These are phyloP conservation scores for Xylaria palmicola DNA, from an alignment of 495 filamentous ascomycete species.

Conservation along the genomic window DNA sequence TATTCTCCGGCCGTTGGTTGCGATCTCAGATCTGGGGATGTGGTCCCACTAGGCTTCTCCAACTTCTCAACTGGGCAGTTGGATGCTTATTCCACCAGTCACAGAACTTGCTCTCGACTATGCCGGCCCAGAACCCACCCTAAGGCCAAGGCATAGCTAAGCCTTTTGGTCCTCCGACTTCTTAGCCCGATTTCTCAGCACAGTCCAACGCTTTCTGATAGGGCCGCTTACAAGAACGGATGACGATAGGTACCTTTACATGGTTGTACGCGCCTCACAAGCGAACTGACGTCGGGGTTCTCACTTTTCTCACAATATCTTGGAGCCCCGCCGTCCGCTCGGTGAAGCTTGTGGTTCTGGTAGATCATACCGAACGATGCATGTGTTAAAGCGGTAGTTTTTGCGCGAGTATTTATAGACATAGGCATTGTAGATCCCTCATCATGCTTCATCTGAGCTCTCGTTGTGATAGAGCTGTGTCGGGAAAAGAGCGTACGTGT, in stretches of 20 bases:
- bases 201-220: not conserved
- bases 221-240: constrained; percentile 17
- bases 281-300: not conserved
- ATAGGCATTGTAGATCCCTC: not conserved
- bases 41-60: not conserved
- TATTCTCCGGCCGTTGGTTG: not conserved
- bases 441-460: not conserved
- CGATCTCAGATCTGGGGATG: not conserved
- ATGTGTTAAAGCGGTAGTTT: not conserved
- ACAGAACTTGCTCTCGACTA: not conserved
- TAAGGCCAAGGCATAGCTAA: not conserved
- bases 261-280: not conserved
- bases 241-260: not conserved
- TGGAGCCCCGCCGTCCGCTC: not conserved
- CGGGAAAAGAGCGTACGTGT: not conserved
- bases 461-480: not conserved
- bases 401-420: constrained; percentile 3
- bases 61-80: not conserved
- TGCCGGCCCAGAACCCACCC: not conserved
- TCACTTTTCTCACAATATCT: not conserved
- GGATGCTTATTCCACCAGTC: constrained; percentile 5
- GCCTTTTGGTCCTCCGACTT: not conserved
- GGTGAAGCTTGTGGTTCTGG: not conserved
- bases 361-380: not conserved
- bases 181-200: not conserved